These are phyloP conservation scores for Nelumbo lutea DNA, from an alignment of 164 flowering plant genomes.

Conservation along the genomic window DNA sequence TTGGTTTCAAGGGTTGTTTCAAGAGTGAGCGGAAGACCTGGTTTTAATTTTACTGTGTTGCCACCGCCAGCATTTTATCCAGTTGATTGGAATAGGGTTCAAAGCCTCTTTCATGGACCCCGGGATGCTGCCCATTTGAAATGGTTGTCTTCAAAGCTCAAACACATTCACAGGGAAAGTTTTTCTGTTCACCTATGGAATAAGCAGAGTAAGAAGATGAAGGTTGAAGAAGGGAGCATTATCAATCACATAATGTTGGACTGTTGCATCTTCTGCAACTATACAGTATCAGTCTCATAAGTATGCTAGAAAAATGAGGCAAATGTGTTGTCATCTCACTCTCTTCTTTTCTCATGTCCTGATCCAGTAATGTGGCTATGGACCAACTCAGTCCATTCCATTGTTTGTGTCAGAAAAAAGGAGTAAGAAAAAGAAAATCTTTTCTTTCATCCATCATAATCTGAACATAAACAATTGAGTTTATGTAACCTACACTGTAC, in stretches of 20 bases:
- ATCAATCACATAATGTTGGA: constrained; percentile 33
- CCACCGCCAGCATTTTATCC: constrained; percentile 81
- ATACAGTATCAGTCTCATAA: constrained; percentile 21
- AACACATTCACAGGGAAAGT: constrained; percentile 38
- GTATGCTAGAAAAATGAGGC: not conserved
- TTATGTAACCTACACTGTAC: not conserved
- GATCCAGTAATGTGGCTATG: constrained; percentile 12
- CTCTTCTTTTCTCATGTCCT: not conserved
- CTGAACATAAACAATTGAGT: not conserved
- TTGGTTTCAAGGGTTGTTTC: constrained; percentile 83
- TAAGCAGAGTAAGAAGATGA: constrained; percentile 49
- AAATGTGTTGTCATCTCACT: not conserved
- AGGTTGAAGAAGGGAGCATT: constrained; percentile 69
- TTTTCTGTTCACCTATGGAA: constrained; percentile 87
- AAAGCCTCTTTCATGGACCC: constrained; percentile 46
- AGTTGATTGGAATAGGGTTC: constrained; percentile 64
- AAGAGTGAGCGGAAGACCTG: constrained; percentile 34
- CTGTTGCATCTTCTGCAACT: constrained; percentile 50
- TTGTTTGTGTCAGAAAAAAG: not conserved
- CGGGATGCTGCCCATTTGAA: constrained; percentile 27
- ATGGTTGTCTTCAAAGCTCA: constrained; percentile 50
- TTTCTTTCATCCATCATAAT: not conserved
- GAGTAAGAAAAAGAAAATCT: constrained; percentile 7
- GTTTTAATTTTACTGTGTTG: constrained; percentile 59
- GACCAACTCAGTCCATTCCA: constrained; percentile 17